Base-by-base conservation (phyloP, 805 yeast species). In the Ogataea saltuana region DNA sequence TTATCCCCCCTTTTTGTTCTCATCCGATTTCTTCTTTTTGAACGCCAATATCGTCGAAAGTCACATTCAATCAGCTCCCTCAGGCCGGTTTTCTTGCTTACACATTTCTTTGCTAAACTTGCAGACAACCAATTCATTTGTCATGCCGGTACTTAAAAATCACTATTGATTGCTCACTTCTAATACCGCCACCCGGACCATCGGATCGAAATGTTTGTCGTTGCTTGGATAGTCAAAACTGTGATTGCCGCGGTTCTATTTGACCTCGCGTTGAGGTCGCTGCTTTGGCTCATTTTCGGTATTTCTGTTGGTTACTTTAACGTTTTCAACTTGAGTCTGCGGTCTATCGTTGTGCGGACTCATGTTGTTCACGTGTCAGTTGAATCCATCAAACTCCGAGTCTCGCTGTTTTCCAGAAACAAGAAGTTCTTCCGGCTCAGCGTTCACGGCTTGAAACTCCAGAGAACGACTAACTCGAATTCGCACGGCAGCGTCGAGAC, bases 231-330 rank as follows among this genome's bases (percentile, higher is more conserved):
- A 6, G 13, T 27, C 33, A 36, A 36, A 20, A 19, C 32, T 7
- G 39, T 32, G 2, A 6, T 26, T 3, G 23, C 25, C 13, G 39
- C 19, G 7, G 11, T 26, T 3, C 21, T 27, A 6, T 12, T n/a
- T 35, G 32, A 30, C 16, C 31, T 46, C 10, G 28, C 32, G 16
- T 16, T 20, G 12, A 25, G 35, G 20, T 17, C 12, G 11, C 21
- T 46, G 18, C 22, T 44, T 3, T 26, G 30, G 32, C 15, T 41
- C 26, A 22, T 37, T 1, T 50, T 60, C 29, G 68, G 69, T 0
- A 36, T 65, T 4, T 48, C 55, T 8, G 48, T 63, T 11, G 61
- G 63, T 4, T 49, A 49, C 29, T 32, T 65, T 35, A 61, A 66
- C 34, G 59, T 64, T 0, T 56, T 65, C 21, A 42, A 51, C 10